Evolutionary conservation across 768 basidiomycete genomes (phyloP).

Genomic region (Termitomyces bulborhizus): DNA sequence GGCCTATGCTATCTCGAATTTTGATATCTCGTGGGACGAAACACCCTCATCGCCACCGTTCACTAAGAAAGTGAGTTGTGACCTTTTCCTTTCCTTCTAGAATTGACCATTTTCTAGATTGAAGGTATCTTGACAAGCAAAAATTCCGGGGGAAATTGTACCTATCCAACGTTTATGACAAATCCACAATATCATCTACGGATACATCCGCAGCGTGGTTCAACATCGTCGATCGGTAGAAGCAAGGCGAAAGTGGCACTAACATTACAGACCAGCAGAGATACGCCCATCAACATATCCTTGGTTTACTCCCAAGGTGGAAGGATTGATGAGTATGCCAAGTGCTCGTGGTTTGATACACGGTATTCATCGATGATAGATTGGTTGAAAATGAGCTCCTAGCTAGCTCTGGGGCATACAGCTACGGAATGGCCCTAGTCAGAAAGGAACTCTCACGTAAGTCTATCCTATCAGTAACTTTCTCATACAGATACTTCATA

Average conservation of each 20-base stretch:
- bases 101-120: slow-evolving; percentile 33
- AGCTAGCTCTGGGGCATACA: slow-evolving; percentile 75
- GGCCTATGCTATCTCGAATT: slow-evolving; percentile 39
- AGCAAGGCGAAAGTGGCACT: slow-evolving; percentile 37
- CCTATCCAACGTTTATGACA: slow-evolving; percentile 73
- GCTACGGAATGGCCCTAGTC: slow-evolving; percentile 63
- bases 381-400: slow-evolving; percentile 63
- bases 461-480: slow-evolving; percentile 6
- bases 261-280: slow-evolving; percentile 49
- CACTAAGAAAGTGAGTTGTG: slow-evolving; percentile 27
- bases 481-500: background rate
- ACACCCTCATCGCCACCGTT: slow-evolving; percentile 30
- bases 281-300: slow-evolving; percentile 68
- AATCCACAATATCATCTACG: slow-evolving; percentile 85
- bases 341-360: background rate
- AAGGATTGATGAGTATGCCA: slow-evolving; percentile 66
- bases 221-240: slow-evolving; percentile 6
- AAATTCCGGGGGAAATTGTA: slow-evolving; percentile 81
- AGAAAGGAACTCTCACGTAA: slow-evolving; percentile 49
- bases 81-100: background rate
- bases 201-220: slow-evolving; percentile 34
- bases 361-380: slow-evolving; percentile 21
- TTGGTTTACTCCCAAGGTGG: slow-evolving; percentile 72
- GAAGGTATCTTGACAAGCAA: slow-evolving; percentile 57
- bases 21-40: slow-evolving; percentile 43